Evolutionary conservation across 495 filamentous ascomycete genomes (phyloP).

Genomic region (Lophiotrema nucula): DNA sequence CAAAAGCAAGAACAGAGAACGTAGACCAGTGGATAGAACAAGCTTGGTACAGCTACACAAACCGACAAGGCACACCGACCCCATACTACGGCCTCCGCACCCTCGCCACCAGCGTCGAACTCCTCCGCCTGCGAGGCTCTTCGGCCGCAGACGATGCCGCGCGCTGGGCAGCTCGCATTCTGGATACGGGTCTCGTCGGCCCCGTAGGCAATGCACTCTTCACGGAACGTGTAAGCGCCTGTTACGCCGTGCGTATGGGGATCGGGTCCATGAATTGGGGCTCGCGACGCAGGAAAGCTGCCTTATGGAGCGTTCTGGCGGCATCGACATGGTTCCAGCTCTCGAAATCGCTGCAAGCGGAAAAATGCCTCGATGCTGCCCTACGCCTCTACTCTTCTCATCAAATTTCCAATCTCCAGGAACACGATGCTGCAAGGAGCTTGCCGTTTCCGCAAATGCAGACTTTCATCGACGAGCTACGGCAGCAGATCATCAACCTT

Average conservation of each 20-base stretch:
- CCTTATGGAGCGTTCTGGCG: constrained; percentile 82
- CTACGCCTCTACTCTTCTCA: constrained; percentile 60
- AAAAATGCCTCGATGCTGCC: constrained; percentile 71
- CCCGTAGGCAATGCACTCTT: constrained; percentile 74
- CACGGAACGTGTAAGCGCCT: constrained; percentile 78
- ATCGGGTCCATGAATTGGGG: constrained; percentile 65
- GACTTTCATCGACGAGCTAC: constrained; percentile 59
- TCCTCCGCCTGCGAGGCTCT: constrained; percentile 73
- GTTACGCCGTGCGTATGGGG: constrained; percentile 72
- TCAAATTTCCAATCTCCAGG: not conserved
- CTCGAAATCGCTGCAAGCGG: constrained; percentile 66
- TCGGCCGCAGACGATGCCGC: constrained; percentile 83
- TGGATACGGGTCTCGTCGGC: constrained; percentile 74
- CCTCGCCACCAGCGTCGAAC: constrained; percentile 72
- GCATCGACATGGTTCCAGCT: constrained; percentile 78
- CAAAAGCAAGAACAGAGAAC: constrained; percentile 71
- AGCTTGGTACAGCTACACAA: constrained; percentile 87
- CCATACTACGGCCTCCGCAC: constrained; percentile 75
- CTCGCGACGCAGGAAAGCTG: constrained; percentile 73
- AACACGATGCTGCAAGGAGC: constrained; percentile 31
- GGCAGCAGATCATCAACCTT: constrained; percentile 27
- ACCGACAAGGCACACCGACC: constrained; percentile 62
- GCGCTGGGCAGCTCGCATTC: constrained; percentile 73
- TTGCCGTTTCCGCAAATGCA: constrained; percentile 58
- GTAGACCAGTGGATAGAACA: constrained; percentile 84